These are phyloP conservation scores for Russula virescens DNA, from an alignment of 768 basidiomycete species.

Conservation along the genomic window DNA sequence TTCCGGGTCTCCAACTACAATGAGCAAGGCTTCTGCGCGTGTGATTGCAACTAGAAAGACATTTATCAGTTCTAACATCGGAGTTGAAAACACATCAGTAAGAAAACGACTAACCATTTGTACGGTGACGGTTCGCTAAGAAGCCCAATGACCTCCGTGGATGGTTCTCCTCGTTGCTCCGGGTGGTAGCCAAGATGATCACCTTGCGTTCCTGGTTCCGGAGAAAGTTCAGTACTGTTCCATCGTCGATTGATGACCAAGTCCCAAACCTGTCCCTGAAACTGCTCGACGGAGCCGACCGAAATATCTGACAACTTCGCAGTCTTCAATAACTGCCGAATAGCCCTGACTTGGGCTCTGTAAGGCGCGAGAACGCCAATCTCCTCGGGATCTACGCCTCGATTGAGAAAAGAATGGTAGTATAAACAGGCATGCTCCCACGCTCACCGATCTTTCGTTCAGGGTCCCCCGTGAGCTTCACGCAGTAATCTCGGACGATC, in stretches of 20 bases:
- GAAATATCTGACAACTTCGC: constrained; percentile 25
- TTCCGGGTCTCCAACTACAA: constrained; percentile 55
- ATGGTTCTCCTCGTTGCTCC: constrained; percentile 26
- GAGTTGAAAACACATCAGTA: no score
- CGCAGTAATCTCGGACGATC: constrained; percentile 33
- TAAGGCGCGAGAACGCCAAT: constrained; percentile 40
- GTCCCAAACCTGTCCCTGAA: constrained; percentile 36
- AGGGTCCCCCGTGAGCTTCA: constrained; percentile 27
- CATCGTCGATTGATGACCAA: constrained; percentile 21
- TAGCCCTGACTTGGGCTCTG: constrained; percentile 33
- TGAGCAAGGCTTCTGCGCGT: constrained; percentile 56
- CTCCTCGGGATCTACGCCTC: constrained; percentile 26
- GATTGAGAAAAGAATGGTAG: not conserved
- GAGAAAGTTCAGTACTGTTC: no score
- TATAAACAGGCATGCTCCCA: no score
- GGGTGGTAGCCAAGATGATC: constrained; percentile 27
- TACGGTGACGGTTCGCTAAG: no score
- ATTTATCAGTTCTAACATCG: no score
- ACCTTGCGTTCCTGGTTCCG: no score
- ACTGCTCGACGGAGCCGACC: constrained; percentile 38
- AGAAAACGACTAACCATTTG: no score
- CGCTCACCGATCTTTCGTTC: no score
- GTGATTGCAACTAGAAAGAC: constrained; percentile 51
- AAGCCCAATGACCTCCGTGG: no score
- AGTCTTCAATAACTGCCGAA: constrained; percentile 27